These are phyloP conservation scores for Candida albicans DNA, from an alignment of 1,139 yeast genomes.

Conservation along the genomic window DNA sequence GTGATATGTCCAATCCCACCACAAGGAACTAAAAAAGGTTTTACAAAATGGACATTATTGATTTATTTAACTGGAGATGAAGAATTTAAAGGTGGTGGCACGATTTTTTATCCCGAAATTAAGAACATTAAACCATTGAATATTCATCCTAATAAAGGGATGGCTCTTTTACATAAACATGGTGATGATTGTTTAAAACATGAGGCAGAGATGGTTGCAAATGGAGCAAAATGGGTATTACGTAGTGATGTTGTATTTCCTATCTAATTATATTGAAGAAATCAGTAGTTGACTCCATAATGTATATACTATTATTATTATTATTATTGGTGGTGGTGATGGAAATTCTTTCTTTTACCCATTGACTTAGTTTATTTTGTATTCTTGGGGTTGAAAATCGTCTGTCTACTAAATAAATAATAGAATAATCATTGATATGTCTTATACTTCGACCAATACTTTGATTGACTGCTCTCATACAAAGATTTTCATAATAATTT, in stretches of 20 bases:
- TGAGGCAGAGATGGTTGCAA: conserved; percentile 54
- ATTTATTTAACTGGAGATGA: conserved; percentile 60
- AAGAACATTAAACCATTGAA: conserved; percentile 25
- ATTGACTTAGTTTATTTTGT: conserved; percentile 65
- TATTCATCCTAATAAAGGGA: conserved; percentile 54
- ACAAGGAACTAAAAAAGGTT: conserved; percentile 26
- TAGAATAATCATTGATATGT: conserved; percentile 78
- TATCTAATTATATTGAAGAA: conserved; percentile 5
- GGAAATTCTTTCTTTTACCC: conserved; percentile 62
- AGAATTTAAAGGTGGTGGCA: conserved; percentile 63
- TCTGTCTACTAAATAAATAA: conserved; percentile 68
- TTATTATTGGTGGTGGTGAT: too few relatives aligned
- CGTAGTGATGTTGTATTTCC: conserved; percentile 57
- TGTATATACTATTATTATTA: not conserved
- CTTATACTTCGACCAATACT: conserved; percentile 92
- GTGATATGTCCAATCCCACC: conserved; percentile 36
- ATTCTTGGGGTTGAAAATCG: conserved; percentile 55
- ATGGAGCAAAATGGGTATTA: conserved; percentile 64
- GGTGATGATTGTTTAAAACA: conserved; percentile 66
- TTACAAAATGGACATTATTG: conserved; percentile 60
- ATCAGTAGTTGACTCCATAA: conserved; percentile 1
- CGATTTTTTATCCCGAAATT: conserved; percentile 48
- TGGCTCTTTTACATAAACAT: conserved; percentile 65
- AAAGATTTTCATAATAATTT: conserved; percentile 78
- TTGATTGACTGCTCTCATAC: conserved; percentile 92